Base-by-base conservation (phyloP, 1,139 yeast species). In the Kazachstania sp. region DNA sequence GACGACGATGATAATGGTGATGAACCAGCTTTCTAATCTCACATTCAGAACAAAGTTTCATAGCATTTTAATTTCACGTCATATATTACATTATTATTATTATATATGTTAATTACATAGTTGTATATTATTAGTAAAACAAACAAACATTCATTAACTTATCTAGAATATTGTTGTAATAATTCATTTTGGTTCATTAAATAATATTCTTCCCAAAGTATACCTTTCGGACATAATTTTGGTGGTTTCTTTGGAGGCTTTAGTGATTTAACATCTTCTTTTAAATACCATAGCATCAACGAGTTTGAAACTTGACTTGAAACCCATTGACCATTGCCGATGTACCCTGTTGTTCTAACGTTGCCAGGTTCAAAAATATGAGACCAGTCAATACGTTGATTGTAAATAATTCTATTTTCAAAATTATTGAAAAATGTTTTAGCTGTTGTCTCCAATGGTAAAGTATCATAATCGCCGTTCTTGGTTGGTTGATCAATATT, bases 1-100 rank as follows among this genome's bases (percentile, higher is more conserved):
- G 75, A 68, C 43, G 80, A 72, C 26, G 81, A 75, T 48, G 81
- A 71, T 41, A 73, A 70, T 47, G 77, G 74, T 45, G 79, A 75
- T 44, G 83, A 77, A 54, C 90, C 90, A 23, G 90, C 87, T 2
- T 83, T 83, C 56, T 83, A 30, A 6, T n/a, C 16, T n/a, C n/a
- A 15, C 15, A 2, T 2, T 7, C 40, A 15, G 28, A 16, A 16
- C 2, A 16, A 7, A n/a, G 9, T 20, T 9, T 23, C 28, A 23
- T 23, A 23, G 28, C 3, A 23, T 23, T n/a, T 23, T 23, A 23
- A 23, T 23, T 23, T 23, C 6, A 23, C 28, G 28, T 23, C 28
- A 3, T 23, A 4, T 23, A 23, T 4, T 23, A 23, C 3, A 23
- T 23, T 23, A n/a, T 23, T 23, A 2, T 23, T 23, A 23, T n/a